Percentiles rank a stretch among this genome's conserved stretches.
Conservation (phyloP, 768 basidiomycete genomes). For the Tubosaeta sp. region DNA sequence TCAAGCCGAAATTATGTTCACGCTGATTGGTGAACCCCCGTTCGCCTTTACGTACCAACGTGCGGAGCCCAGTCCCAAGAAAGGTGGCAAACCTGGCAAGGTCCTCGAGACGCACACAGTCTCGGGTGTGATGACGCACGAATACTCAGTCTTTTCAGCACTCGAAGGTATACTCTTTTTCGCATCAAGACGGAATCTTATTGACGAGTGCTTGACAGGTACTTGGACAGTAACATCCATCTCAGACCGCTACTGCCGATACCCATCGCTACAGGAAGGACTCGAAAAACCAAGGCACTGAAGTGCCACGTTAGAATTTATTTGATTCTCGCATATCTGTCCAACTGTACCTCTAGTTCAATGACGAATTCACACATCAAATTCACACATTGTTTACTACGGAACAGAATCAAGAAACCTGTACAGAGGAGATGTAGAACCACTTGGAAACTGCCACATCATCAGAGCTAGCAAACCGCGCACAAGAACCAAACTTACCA, state of each 20-base stretch:
- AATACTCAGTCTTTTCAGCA: constrained; percentile 90
- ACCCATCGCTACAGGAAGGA: constrained; percentile 65
- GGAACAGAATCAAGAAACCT: constrained; percentile 42
- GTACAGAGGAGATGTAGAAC: constrained; percentile 92
- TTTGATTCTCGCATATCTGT: constrained; percentile 15
- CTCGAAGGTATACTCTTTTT: constrained; percentile 65
- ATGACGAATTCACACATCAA: constrained; percentile 5
- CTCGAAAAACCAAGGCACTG: constrained; percentile 33
- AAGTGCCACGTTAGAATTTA: constrained; percentile 7
- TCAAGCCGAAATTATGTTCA: constrained; percentile 91
- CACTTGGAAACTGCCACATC: constrained; percentile 69
- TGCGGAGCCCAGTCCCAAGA: constrained; percentile 63
- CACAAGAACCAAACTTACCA: constrained; percentile 45
- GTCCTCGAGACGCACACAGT: constrained; percentile 92
- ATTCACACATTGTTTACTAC: neutral
- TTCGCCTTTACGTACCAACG: constrained; percentile 96
- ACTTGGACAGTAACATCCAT: constrained; percentile 94
- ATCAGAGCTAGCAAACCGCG: constrained; percentile 5
- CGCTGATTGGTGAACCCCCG: constrained; percentile 85
- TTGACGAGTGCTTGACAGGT: constrained; percentile 40
- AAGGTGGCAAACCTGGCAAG: constrained; percentile 66
- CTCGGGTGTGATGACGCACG: constrained; percentile 64
- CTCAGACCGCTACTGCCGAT: constrained; percentile 84
- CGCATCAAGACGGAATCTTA: neutral
- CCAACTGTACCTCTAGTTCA: constrained; percentile 26